Conservation (phyloP, 2,329 filamentous ascomycete species). For the Ophiostoma ulmi region DNA sequence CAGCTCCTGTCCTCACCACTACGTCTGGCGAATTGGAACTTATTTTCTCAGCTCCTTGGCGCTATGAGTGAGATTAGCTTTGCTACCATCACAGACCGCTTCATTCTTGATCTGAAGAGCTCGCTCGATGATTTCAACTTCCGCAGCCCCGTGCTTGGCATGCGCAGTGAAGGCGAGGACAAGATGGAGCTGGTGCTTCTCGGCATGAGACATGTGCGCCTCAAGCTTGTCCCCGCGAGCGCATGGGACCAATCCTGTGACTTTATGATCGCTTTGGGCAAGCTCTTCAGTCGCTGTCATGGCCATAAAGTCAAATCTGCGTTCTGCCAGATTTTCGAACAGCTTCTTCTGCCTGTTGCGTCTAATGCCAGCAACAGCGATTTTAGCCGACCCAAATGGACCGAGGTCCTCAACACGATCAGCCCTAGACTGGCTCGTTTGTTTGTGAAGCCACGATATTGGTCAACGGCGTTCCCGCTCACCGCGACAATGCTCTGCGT, state of each 20-base stretch:
- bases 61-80: slow-evolving; percentile 95
- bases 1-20: slow-evolving; percentile 71
- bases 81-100: slow-evolving; percentile 72
- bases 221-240: slow-evolving; percentile 67
- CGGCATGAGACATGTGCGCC: slow-evolving; percentile 83
- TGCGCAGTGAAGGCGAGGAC: slow-evolving; percentile 65
- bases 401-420: slow-evolving; percentile 72
- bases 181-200: slow-evolving; percentile 82
- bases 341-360: slow-evolving; percentile 79
- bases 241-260: slow-evolving; percentile 84
- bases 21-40: slow-evolving; percentile 89
- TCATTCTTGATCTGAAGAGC: slow-evolving; percentile 71
- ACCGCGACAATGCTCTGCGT: slow-evolving; percentile 83
- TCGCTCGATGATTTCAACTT: slow-evolving; percentile 69
- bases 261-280: slow-evolving; percentile 75
- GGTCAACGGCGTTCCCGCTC: slow-evolving; percentile 81
- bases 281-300: slow-evolving; percentile 77
- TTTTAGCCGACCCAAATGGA: slow-evolving; percentile 78
- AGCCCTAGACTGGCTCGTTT: slow-evolving; percentile 76
- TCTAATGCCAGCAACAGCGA: slow-evolving; percentile 71
- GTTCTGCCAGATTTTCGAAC: slow-evolving; percentile 88
- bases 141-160: slow-evolving; percentile 56
- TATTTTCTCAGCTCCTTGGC: slow-evolving; percentile 89
- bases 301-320: slow-evolving; percentile 87
- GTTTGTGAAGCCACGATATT: slow-evolving; percentile 87